Evolutionary conservation across 352 stramenopile genomes (phyloP).

Genomic region (Pythium myriotylum): DNA sequence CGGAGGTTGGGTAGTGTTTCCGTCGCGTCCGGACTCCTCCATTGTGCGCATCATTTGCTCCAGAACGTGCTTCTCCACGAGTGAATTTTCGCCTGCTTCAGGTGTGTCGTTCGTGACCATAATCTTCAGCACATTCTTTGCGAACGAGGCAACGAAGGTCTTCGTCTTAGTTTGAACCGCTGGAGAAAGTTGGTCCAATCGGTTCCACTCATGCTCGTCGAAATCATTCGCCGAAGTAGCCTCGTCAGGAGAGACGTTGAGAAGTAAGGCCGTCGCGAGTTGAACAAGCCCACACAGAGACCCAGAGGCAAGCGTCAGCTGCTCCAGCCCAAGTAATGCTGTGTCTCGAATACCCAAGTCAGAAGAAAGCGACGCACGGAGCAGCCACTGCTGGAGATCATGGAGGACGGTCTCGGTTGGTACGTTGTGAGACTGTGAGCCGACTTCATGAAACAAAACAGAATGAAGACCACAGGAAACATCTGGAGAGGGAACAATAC

Average conservation of each 20-base stretch:
- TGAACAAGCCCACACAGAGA: slow-evolving; percentile 81
- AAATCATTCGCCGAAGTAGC: slow-evolving; percentile 16
- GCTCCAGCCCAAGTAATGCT: slow-evolving; percentile 60
- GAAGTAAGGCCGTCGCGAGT: slow-evolving; percentile 58
- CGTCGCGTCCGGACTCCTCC: neutral
- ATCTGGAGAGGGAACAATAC: neutral
- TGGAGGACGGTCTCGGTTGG: slow-evolving; percentile 52
- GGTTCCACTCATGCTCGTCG: slow-evolving; percentile 52
- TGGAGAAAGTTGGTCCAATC: slow-evolving; percentile 60
- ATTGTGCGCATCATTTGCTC: slow-evolving; percentile 40
- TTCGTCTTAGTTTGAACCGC: slow-evolving; percentile 36
- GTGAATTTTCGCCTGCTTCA: slow-evolving; percentile 34
- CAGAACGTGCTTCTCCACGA: slow-evolving; percentile 55
- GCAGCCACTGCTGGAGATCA: slow-evolving; percentile 71
- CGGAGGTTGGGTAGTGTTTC: neutral
- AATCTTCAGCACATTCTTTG: slow-evolving; percentile 50
- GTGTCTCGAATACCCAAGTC: slow-evolving; percentile 56
- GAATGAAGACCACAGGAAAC: slow-evolving; percentile 48
- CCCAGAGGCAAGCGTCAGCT: slow-evolving; percentile 68
- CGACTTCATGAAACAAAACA: slow-evolving; percentile 57
- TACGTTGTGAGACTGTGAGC: slow-evolving; percentile 47
- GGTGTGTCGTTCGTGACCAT: slow-evolving; percentile 44
- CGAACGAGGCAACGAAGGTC: slow-evolving; percentile 54
- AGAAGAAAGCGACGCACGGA: slow-evolving; percentile 56
- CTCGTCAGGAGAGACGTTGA: slow-evolving; percentile 42